These are phyloP conservation scores for Penicillium odoratum DNA, from an alignment of 495 filamentous ascomycete species.

Conservation along the genomic window DNA sequence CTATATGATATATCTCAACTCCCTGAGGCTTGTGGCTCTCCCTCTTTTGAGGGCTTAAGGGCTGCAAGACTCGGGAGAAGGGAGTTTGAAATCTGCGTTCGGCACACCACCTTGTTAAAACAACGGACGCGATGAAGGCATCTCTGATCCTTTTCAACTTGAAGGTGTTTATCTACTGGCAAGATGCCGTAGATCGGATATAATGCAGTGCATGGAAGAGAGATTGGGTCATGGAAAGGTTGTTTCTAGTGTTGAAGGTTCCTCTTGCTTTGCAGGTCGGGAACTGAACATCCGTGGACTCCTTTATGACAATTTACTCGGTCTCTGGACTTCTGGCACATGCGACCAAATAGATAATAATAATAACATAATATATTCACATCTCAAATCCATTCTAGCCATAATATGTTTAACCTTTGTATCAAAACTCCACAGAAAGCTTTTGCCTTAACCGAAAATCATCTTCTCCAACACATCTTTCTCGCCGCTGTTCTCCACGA, in stretches of 20 bases:
- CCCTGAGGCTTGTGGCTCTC: constrained; percentile 74
- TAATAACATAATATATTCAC: constrained; percentile 2
- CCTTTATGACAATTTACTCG: constrained; percentile 17
- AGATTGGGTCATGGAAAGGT: constrained; percentile 14
- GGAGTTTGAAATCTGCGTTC: constrained; percentile 96
- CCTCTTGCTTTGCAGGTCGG: background rate
- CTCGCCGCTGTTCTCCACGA: constrained; percentile 79
- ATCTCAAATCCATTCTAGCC: constrained; percentile 11
- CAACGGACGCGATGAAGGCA: constrained; percentile 95
- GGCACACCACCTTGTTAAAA: constrained; percentile 98
- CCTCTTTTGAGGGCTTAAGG: constrained; percentile 81
- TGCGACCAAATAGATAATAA: background rate
- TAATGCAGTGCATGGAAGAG: background rate
- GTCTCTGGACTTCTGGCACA: background rate
- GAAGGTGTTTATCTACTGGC: constrained; percentile 37
- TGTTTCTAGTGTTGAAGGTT: background rate
- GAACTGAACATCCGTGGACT: background rate
- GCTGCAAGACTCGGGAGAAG: constrained; percentile 66
- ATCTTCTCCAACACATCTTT: constrained; percentile 58
- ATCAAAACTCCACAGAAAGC: background rate
- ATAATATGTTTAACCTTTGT: background rate
- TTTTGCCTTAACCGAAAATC: constrained; percentile 29
- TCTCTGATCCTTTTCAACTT: constrained; percentile 75
- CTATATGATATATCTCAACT: constrained; percentile 73
- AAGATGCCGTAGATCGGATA: constrained; percentile 8